Evolutionary conservation across 1,284 basidiomycete genomes (phyloP), one percentile per base, ranked within the genome.

Genomic region (Apiotrichum mycotoxinovorans): DNA sequence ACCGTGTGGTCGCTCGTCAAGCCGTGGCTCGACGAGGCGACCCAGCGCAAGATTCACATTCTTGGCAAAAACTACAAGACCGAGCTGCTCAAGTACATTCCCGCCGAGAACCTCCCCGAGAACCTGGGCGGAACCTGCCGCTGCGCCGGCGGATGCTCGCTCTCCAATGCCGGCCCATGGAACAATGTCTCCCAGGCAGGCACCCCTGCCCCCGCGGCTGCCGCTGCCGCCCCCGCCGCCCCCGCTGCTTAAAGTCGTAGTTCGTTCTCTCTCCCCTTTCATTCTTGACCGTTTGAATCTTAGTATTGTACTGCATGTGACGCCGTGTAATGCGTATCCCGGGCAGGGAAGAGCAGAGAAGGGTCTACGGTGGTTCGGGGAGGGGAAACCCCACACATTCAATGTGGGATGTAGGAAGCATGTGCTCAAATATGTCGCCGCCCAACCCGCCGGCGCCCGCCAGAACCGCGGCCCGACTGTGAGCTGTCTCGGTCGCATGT

Each of bases 91-190:
- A 78, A 83, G 62, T 90, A 95, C 81, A 93, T 98, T 71, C 84
- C 87, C 4, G 79, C 79, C 18, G 87, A 91, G 77, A 90, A 88
- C 76, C 77, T 98, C 57, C 95, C 95, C 9, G 81, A 80, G 63
- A 86, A 89, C 65, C 85, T 96, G 70, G 94, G 95, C 17, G 95
- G 95, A 3, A 79, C 66, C 55, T 97, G 94, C 76, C 73, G 82
- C 18, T 97, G 94, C 68, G 66, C 71, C 0, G 89, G 85, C 7
- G 89, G 92, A 3, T 98, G 95, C 78, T 87, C 85, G 57, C 73
- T 94, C 77, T 89, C 87, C 67, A 91, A 98, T 77, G 88, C 85
- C 0, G 95, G 95, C 9, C 95, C 95, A 11, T 98, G 95, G 95
- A 89, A 91, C 74, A 79, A 60, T 43, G 56, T 54, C 35, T 49